A percentile compares a stretch with the other conserved stretches of the same genome.
Conservation (phyloP, 1,284 basidiomycete genomes). For the Xerocomus nothofagi region DNA sequence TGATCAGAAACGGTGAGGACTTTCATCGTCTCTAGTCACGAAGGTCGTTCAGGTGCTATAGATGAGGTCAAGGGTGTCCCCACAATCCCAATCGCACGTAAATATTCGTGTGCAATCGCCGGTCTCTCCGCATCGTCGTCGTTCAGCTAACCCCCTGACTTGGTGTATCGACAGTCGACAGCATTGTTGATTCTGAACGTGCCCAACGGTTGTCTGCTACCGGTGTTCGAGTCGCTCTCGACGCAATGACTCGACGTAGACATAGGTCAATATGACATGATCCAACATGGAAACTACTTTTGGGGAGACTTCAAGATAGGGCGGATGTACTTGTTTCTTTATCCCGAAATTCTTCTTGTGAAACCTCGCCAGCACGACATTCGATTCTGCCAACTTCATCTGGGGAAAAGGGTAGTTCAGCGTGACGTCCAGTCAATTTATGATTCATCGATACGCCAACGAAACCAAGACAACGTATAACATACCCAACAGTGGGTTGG, state of each 20-base stretch:
- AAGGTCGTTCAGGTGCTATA: neutral
- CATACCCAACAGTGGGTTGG: conserved; percentile 26
- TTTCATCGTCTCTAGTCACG: neutral
- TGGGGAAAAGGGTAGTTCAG: conserved; percentile 1
- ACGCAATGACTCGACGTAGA: conserved; percentile 28
- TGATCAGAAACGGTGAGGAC: neutral
- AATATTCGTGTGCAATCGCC: neutral
- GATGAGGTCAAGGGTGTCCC: neutral
- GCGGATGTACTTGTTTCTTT: conserved; percentile 22
- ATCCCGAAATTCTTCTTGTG: conserved; percentile 29
- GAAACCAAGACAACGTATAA: neutral
- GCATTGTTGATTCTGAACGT: neutral
- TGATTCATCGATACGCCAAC: neutral
- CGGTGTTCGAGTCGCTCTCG: conserved; percentile 22
- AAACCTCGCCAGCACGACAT: conserved; percentile 18
- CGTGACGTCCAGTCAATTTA: neutral
- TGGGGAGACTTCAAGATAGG: conserved; percentile 24
- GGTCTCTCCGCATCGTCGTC: neutral
- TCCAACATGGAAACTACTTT: conserved; percentile 22
- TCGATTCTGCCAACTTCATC: conserved; percentile 25
- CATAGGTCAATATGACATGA: conserved; percentile 27
- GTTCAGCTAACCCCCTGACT: neutral
- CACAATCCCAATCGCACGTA: neutral
- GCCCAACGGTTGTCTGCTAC: neutral
- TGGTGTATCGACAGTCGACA: neutral